phyloP scores from a whole-genome alignment of 805 yeast genomes.

The Monosporozyma servazzii region DNA sequence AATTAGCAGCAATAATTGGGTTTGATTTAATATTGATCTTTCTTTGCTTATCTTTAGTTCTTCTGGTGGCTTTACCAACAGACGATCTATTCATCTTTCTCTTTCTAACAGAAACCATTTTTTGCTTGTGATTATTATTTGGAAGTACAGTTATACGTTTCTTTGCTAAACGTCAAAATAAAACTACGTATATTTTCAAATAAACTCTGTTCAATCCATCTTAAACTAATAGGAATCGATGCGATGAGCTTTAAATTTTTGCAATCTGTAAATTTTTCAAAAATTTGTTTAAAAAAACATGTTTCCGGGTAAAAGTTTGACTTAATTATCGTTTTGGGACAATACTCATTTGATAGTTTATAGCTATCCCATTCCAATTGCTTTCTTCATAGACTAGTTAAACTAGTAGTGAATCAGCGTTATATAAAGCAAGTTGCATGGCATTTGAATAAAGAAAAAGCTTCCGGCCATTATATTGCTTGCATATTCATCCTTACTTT shows the following conservation, averaged over 20 bases:
- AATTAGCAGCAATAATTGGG: conserved; percentile 77
- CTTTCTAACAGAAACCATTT: conserved; percentile 69
- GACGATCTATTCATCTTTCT: conserved; percentile 75
- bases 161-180: background rate
- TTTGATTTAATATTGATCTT: conserved; percentile 58
- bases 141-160: background rate
- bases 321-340: background rate
- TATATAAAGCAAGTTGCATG: too few relatives aligned
- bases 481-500: too few relatives aligned
- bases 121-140: background rate
- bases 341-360: background rate
- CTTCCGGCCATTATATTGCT: too few relatives aligned
- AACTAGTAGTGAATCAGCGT: too few relatives aligned
- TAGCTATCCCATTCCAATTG: too few relatives aligned
- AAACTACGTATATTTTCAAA: background rate
- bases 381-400: too few relatives aligned
- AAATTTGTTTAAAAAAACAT: background rate
- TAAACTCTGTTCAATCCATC: background rate
- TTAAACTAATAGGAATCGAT: background rate
- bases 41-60: conserved; percentile 60
- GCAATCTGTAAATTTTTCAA: conserved; percentile 1
- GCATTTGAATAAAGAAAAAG: too few relatives aligned
- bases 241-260: conserved; percentile 3
- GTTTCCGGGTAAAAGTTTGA: background rate
- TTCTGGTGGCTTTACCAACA: conserved; percentile 59